These are phyloP conservation scores for Cladosporium sphaerospermum DNA, from an alignment of 2,329 filamentous ascomycete species.

Conservation along the genomic window DNA sequence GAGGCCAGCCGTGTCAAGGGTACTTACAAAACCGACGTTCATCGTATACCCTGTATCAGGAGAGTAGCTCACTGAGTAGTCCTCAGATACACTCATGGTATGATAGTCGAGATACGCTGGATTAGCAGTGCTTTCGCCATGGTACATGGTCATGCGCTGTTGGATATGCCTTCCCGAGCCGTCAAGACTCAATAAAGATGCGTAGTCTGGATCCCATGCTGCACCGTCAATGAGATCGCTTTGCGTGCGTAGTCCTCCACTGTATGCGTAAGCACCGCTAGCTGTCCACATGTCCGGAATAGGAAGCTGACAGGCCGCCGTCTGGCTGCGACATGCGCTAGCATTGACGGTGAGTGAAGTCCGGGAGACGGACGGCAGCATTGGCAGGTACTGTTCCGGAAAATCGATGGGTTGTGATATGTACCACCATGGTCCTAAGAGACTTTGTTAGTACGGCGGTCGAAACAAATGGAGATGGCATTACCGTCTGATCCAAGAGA, in stretches of 20 bases:
- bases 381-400: conserved; percentile 11
- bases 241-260: conserved; percentile 1
- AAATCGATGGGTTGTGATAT: conserved; percentile 11
- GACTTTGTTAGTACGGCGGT: background rate
- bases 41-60: conserved; percentile 9
- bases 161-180: conserved; percentile 4
- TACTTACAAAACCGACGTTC: conserved; percentile 14
- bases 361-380: conserved; percentile 13
- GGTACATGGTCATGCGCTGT: too few species aligned
- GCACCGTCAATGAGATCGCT: background rate
- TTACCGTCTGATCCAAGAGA: conserved; percentile 13
- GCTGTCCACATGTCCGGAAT: conserved; percentile 5
- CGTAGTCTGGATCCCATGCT: conserved; percentile 12
- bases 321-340: conserved; percentile 11
- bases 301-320: conserved; percentile 12
- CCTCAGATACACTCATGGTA: background rate
- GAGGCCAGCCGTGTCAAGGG: too few species aligned
- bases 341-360: conserved; percentile 12
- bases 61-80: background rate
- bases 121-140: background rate
- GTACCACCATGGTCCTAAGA: conserved; percentile 14
- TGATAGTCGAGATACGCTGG: conserved; percentile 6
- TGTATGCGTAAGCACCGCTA: background rate
- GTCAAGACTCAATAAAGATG: conserved; percentile 12
- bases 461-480: background rate